Conservation (phyloP, 768 basidiomycete genomes). For the Lyophyllum atratum region DNA sequence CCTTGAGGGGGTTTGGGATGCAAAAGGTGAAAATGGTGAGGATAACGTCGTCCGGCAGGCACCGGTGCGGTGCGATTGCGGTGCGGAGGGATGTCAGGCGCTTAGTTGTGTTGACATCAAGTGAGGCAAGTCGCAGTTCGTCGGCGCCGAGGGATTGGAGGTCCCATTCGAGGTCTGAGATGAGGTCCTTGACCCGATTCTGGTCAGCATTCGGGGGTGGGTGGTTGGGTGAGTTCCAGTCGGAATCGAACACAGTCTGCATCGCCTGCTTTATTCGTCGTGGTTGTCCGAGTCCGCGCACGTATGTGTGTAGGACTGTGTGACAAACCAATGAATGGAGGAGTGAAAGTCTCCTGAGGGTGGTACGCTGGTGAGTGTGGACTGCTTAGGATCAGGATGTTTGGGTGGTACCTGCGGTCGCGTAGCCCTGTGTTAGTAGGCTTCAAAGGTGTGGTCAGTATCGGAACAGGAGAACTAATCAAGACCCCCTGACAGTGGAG, state of each 20-base stretch:
- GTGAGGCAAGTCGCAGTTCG: neutral
- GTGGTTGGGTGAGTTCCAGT: neutral
- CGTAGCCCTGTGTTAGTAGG: neutral
- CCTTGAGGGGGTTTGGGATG: neutral
- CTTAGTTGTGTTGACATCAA: neutral
- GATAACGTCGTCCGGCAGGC: neutral
- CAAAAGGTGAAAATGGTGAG: slow-evolving; percentile 1
- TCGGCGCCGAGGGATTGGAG: too few relatives aligned
- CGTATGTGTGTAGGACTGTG: neutral
- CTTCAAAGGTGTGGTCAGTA: neutral
- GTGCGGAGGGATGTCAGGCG: neutral
- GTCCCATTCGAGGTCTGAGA: neutral
- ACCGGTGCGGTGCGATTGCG: neutral
- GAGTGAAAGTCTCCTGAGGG: too few relatives aligned
- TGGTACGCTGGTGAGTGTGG: too few relatives aligned
- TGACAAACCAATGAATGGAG: too few relatives aligned
- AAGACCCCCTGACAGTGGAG: neutral
- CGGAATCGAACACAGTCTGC: neutral
- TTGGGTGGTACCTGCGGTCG: neutral
- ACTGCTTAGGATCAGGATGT: neutral
- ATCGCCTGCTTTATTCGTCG: neutral
- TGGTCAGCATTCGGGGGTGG: neutral
- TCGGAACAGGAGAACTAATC: neutral
- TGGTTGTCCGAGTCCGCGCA: neutral
- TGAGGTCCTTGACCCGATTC: neutral